phyloP scores from a whole-genome alignment of 257 asterid genomes.

The Parsonsia alboflavescens region DNA sequence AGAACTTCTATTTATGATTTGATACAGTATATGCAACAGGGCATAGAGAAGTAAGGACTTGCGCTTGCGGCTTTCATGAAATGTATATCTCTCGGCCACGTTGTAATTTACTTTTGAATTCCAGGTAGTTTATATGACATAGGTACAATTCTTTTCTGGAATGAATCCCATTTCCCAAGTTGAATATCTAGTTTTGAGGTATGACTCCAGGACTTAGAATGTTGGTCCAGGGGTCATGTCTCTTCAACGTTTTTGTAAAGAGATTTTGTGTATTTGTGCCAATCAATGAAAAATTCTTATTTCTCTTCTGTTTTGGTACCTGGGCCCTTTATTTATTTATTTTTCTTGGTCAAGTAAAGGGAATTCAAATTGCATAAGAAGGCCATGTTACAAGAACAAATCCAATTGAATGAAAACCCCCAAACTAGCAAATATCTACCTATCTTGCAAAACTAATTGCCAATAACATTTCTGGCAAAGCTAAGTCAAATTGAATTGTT shows the following conservation, averaged over 20 bases:
- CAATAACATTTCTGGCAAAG: too few species aligned
- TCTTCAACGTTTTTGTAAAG: constrained; percentile 2
- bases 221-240: not conserved
- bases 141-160: not conserved
- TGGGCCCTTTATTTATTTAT: too few species aligned
- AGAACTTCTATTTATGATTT: constrained; percentile 93
- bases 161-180: not conserved
- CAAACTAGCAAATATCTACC: too few species aligned
- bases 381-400: too few species aligned
- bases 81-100: constrained; percentile 3
- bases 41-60: constrained; percentile 73
- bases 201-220: not conserved
- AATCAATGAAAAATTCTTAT: not conserved
- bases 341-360: too few species aligned
- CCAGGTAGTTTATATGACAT: not conserved
- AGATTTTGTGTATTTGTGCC: not conserved
- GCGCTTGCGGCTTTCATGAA: not conserved
- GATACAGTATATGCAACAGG: constrained; percentile 97
- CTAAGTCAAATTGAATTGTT: too few species aligned
- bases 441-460: too few species aligned
- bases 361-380: too few species aligned
- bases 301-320: not conserved
- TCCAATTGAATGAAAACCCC: too few species aligned
- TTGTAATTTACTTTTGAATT: not conserved
- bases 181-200: not conserved